A percentile compares a stretch with the other conserved stretches of the same genome.
Conservation (phyloP, 768 basidiomycete species). For the Cubamyces sp. region DNA sequence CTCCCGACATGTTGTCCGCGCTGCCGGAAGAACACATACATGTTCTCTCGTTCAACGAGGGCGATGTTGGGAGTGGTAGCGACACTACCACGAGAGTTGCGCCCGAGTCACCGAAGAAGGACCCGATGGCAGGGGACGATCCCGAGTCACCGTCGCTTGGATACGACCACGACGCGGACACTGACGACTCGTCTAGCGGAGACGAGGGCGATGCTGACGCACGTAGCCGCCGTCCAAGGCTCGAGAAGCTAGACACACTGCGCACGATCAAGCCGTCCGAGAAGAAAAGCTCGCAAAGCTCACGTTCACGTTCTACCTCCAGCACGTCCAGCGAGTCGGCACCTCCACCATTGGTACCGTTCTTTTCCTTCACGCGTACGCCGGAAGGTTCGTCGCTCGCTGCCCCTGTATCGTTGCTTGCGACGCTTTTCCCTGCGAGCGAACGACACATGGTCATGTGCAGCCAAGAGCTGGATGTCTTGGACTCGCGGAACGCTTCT, state of each 20-base stretch:
- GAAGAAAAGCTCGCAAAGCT: constrained; percentile 1
- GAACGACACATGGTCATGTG: constrained; percentile 79
- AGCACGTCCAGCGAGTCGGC: constrained; percentile 15
- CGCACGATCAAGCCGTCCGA: neutral
- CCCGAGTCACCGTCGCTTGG: constrained; percentile 22
- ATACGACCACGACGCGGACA: constrained; percentile 16
- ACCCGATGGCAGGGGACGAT: constrained; percentile 14
- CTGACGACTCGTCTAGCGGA: constrained; percentile 13
- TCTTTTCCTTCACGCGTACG: constrained; percentile 81
- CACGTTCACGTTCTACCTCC: constrained; percentile 24
- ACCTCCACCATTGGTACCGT: constrained; percentile 51
- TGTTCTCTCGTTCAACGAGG: constrained; percentile 14
- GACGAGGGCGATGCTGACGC: constrained; percentile 5
- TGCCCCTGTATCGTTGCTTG: constrained; percentile 67
- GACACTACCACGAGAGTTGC: constrained; percentile 32
- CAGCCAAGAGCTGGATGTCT: constrained; percentile 66
- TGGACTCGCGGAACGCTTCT: constrained; percentile 43
- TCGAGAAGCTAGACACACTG: constrained; percentile 17
- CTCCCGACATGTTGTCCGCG: constrained; percentile 9
- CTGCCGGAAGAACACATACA: constrained; percentile 18
- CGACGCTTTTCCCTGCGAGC: constrained; percentile 68
- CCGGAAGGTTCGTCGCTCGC: constrained; percentile 78
- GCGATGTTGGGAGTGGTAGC: constrained; percentile 28
- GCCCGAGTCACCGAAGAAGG: constrained; percentile 29
- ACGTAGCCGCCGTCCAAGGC: constrained; percentile 6